Conservation (phyloP, 225 moss, liverwort and hornwort genomes). For the Pseudisothecium myosuroides region DNA sequence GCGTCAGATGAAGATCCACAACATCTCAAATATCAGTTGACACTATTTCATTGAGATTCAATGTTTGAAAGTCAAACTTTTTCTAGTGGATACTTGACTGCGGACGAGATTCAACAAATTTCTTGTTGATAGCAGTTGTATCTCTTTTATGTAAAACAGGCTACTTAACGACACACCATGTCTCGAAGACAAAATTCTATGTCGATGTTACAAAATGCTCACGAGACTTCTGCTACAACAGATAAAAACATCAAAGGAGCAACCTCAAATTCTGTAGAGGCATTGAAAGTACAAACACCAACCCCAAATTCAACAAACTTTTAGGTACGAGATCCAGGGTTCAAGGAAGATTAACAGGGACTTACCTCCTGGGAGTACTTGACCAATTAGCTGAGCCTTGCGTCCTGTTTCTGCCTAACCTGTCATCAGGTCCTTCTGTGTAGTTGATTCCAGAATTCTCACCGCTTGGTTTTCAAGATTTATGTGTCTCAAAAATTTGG, state of each 20-base stretch:
- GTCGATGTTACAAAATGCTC: not conserved
- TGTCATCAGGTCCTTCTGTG: constrained; percentile 35
- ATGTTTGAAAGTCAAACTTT: not conserved
- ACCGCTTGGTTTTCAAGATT: constrained; percentile 71
- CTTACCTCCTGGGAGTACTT: constrained; percentile 39
- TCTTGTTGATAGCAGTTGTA: not conserved
- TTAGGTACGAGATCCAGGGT: not conserved
- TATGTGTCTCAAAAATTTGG: not conserved
- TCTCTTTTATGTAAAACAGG: not conserved
- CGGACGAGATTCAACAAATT: not conserved
- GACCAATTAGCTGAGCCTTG: constrained; percentile 42
- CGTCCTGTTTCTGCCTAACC: constrained; percentile 53
- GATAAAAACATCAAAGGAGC: not conserved
- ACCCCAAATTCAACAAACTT: not conserved
- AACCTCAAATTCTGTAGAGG: not conserved
- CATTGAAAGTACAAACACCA: not conserved
- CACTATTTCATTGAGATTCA: not conserved
- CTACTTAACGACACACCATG: not conserved
- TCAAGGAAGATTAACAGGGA: not conserved
- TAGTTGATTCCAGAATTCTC: constrained; percentile 50
- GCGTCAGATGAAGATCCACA: not conserved
- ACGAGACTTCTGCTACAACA: not conserved
- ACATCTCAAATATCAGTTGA: not conserved
- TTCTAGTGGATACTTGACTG: not conserved
- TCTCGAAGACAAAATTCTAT: not conserved